Conservation (phyloP, 139 green algal genomes). For the Diplosphaera chodatii region DNA sequence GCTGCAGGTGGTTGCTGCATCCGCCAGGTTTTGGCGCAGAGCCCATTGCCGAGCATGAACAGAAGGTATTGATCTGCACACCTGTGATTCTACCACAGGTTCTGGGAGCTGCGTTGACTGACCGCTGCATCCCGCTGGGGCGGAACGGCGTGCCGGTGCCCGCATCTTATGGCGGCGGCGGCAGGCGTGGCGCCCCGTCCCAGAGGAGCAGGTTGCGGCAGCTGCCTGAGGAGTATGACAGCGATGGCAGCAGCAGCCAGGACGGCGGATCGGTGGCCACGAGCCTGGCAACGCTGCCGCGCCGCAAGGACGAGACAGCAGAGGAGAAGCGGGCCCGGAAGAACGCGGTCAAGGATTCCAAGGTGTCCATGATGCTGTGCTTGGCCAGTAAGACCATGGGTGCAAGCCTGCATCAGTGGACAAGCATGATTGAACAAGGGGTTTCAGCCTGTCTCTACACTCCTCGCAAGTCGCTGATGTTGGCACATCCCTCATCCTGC, state of each 20-base stretch:
- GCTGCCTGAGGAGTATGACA: not conserved
- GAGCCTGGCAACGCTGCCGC: not conserved
- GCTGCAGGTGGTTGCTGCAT: no score
- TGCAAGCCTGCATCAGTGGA: no score
- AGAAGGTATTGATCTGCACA: no score
- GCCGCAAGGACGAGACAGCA: constrained; percentile 64
- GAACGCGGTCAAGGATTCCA: constrained; percentile 69
- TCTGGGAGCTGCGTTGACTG: not conserved
- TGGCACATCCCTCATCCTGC: not conserved
- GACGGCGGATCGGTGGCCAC: not conserved
- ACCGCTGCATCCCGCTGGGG: not conserved
- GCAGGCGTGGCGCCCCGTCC: no score
- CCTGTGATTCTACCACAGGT: not conserved
- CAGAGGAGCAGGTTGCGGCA: not conserved
- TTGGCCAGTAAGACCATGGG: no score
- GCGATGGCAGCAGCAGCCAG: constrained; percentile 1
- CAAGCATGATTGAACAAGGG: no score
- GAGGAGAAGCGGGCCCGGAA: constrained; percentile 80
- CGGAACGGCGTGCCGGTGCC: not conserved
- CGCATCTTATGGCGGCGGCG: not conserved
- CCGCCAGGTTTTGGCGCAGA: no score
- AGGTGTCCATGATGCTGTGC: no score
- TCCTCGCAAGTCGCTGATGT: no score
- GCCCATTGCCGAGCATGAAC: no score
- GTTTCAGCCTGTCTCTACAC: no score